Evolutionary conservation across 1,139 yeast genomes (phyloP), one percentile per base, ranked within the genome.

Genomic region (Sugiyamaella grinbergsii): DNA sequence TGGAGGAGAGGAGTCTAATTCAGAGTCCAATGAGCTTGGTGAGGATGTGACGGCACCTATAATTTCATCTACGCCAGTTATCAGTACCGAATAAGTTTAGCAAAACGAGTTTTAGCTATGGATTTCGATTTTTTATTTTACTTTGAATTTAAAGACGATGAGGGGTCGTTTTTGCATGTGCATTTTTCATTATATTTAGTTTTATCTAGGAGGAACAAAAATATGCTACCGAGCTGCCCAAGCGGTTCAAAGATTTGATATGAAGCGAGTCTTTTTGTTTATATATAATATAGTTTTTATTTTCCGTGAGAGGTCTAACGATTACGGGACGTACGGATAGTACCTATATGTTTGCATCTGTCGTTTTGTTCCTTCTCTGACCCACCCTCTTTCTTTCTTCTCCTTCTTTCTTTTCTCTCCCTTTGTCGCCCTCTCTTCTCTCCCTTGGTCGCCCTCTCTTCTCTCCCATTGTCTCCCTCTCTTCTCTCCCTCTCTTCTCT

Each of bases 11-110:
- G 29, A 31, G 15, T n/a, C 15, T 3, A 7, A 19, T 24, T 38
- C 42, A 16, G 33, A 40, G 22, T 16, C 24, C 33, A 29, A 13
- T 16, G 33, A 29, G 6, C 33, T 16, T 5, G 13, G 32, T 15
- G 32, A 24, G 4, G 45, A 41, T 8, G 45, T 31, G 37, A 20
- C 45, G 2, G 45, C 45, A 7, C 45, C 45, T 5, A 32, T 41
- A 19, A 23, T 41, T 13, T 41, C 45, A 2, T 41, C 45, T 13
- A 41, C 24, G 13, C 45, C 42, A 2, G 31, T 32, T 29, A 28
- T 41, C 18, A 41, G 8, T 2, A 29, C 45, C 10, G 45, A 41
- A 7, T 41, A 37, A 11, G 45, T 38, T 10, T 41, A 41, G 19
- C 10, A 7, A 13, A n/a, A 4, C 13, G n/a, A n/a, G n/a, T n/a